Evolutionary conservation across 345 rosid species (phyloP).

Genomic region (Euphorbia pulcherrima): DNA sequence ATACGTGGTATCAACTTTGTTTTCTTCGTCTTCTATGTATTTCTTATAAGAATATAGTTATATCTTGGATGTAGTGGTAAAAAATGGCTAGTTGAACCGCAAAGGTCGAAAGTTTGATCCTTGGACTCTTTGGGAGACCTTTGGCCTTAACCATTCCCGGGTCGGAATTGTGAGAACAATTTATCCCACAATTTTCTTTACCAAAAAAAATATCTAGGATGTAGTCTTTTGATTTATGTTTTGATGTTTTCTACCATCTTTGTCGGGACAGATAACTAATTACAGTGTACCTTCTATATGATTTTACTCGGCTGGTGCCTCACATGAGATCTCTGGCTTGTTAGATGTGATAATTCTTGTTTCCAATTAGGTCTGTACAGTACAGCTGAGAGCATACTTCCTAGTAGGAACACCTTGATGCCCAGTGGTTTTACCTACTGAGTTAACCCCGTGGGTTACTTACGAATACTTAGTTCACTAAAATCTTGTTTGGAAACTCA

Average conservation of each 20-base stretch:
- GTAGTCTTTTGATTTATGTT: neutral
- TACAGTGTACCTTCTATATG: neutral
- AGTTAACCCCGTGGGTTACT: too few species aligned
- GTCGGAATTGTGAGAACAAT: too few species aligned
- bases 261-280: neutral
- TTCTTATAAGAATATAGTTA: neutral
- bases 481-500: neutral
- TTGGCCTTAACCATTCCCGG: too few species aligned
- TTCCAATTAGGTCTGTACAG: neutral
- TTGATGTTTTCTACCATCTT: neutral
- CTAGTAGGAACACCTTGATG: too few species aligned
- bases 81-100: too few species aligned
- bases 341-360: neutral
- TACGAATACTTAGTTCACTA: neutral
- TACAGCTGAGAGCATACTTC: neutral
- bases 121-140: too few species aligned
- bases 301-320: neutral
- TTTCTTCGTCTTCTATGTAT: neutral
- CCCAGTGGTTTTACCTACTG: too few species aligned
- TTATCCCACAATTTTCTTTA: too few species aligned
- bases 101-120: too few species aligned
- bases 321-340: neutral
- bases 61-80: neutral
- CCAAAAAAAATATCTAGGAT: neutral
- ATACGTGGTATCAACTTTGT: neutral